Evolutionary conservation across 2,329 filamentous ascomycete species (phyloP), one percentile per base, ranked within the genome.

Genomic region (Dryadomyces sulphureus): DNA sequence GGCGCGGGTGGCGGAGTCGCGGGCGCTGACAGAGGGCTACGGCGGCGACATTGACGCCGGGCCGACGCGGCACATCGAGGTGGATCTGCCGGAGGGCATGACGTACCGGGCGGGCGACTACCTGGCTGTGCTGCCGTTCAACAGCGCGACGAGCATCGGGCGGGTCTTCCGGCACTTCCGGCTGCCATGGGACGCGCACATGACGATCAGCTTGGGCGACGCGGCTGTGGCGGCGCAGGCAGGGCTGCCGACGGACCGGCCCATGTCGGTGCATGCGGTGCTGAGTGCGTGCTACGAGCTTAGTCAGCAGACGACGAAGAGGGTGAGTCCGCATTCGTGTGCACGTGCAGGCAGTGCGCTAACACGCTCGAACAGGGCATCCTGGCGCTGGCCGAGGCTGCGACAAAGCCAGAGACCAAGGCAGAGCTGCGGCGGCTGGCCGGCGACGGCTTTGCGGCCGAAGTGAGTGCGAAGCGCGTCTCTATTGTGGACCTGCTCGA

Each of bases 41-140:
- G 36, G n/a, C 38, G 17, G 17, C 3, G 17, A 27, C 21, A 76
- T 53, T 1, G 51, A 47, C 0, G 52, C 45, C 4, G 32, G 45
- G 5, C 45, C 47, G 34, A 87, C 86, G 65, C 72, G 74, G 21
- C 71, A 81, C 50, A 72, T 86, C 19, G 76, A 77, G 51, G 75
- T 88, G 30, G 72, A 76, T 49, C 67, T 90, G 1, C 84, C 84
- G 0, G 72, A 68, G 0, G 74, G 72, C 43, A 69, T 77, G 66
- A 70, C 68, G 0, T 90, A 89, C 61, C 70, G 73, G 35, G 73
- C 80, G 2, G 85, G 84, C 14, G 84, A 90, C 56, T 90, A 92
- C 57, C 70, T 90, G 0, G 80, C 81, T 0, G 67, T 88, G 2
- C 65, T 88, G 1, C 84, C 84, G 0, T 62, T 84, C 25, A 90